A percentile compares a stretch with the other conserved stretches of the same genome.
Conservation (phyloP, 116 monocot species). For the Phalaenopsis hybrid region DNA sequence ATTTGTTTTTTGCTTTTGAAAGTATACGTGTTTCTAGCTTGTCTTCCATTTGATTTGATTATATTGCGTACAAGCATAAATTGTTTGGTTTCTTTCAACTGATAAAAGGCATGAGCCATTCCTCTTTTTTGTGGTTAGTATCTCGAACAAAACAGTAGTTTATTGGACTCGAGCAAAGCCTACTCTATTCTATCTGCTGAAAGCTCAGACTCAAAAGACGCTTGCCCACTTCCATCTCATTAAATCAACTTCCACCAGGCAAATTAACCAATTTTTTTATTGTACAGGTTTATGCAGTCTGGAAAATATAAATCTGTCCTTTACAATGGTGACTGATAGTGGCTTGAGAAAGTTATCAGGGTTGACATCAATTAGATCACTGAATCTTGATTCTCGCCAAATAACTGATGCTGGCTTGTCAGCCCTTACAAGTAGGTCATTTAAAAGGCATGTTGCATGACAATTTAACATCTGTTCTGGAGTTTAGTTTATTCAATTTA, state of each 20-base stretch:
- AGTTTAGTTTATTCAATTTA: neutral
- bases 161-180: too few species aligned
- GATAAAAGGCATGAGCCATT: too few species aligned
- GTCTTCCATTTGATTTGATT: too few species aligned
- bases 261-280: neutral
- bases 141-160: too few species aligned
- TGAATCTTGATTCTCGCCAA: conserved; percentile 86
- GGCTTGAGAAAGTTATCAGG: conserved; percentile 78
- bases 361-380: conserved; percentile 72
- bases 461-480: neutral
- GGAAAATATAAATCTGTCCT: conserved; percentile 84
- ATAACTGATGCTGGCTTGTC: conserved; percentile 89
- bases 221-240: neutral
- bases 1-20: too few species aligned
- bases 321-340: conserved; percentile 67
- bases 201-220: too few species aligned
- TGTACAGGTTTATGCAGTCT: conserved; percentile 60
- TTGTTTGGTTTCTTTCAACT: too few species aligned
- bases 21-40: too few species aligned
- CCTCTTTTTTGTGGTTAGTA: too few species aligned
- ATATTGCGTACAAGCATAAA: too few species aligned
- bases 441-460: neutral
- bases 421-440: conserved; percentile 67
- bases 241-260: neutral
- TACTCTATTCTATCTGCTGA: too few species aligned